phyloP scores from a whole-genome alignment of 306 rosid species.

The Fragaria iinumae region DNA sequence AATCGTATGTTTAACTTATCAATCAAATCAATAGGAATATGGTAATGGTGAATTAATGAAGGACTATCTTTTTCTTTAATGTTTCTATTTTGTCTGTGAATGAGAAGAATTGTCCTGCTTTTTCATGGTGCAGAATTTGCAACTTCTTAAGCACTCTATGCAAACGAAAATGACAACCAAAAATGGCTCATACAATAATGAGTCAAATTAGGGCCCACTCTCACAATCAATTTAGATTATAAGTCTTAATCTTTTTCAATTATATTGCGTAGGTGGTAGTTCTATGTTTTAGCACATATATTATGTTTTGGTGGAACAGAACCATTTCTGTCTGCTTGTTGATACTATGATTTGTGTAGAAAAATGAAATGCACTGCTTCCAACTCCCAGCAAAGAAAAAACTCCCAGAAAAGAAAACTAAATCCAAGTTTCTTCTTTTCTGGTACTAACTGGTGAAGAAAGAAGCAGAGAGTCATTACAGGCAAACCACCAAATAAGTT shows the following conservation, averaged over 20 bases:
- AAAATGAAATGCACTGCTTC: slow-evolving; percentile 9
- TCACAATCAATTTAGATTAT: slow-evolving; percentile 19
- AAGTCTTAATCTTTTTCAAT: slow-evolving; percentile 10
- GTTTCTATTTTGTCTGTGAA: not conserved
- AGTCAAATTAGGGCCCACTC: slow-evolving; percentile 32
- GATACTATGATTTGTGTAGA: slow-evolving; percentile 16
- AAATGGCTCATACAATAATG: slow-evolving; percentile 1
- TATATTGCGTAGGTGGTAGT: slow-evolving; percentile 10
- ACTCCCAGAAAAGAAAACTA: slow-evolving; percentile 6
- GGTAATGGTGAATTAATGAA: not conserved
- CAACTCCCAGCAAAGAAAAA: slow-evolving; percentile 13
- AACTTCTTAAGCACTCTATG: not conserved
- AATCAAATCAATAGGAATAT: not conserved
- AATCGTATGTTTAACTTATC: not conserved
- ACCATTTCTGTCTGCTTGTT: slow-evolving; percentile 24
- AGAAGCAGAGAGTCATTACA: slow-evolving; percentile 26
- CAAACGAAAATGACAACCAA: slow-evolving; percentile 1
- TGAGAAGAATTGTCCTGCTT: not conserved
- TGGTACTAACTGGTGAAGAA: slow-evolving; percentile 23
- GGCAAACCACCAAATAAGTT: slow-evolving; percentile 21
- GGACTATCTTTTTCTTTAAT: not conserved
- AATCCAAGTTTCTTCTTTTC: slow-evolving; percentile 22
- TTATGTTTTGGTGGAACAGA: slow-evolving; percentile 40
- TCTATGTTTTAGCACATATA: slow-evolving; percentile 19
- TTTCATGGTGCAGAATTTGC: slow-evolving; percentile 6